Conservation (phyloP, 176 grass and related monocot genomes). For the Carex parvula region DNA sequence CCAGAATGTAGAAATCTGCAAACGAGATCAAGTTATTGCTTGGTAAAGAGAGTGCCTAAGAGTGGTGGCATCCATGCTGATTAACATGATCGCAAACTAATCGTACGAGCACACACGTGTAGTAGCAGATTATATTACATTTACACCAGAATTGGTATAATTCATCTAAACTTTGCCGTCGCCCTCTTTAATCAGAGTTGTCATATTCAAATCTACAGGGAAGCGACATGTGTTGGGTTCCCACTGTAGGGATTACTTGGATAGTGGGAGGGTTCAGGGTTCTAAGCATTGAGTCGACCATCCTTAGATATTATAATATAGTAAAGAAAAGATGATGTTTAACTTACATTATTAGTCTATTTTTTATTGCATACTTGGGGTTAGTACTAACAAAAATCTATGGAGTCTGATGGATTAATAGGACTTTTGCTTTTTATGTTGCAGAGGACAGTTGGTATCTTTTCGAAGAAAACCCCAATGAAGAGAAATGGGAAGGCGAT, state of each 20-base stretch:
- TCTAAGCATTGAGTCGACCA: neutral
- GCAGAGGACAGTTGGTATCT: conserved; percentile 18
- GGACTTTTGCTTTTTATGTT: neutral
- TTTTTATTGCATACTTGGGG: neutral
- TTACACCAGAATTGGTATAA: neutral
- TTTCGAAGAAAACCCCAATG: neutral
- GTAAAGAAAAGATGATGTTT: neutral
- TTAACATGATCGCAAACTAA: neutral
- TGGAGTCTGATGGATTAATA: neutral
- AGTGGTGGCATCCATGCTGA: neutral
- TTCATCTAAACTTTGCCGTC: neutral
- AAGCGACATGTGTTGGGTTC: neutral
- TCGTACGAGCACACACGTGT: neutral
- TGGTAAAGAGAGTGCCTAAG: neutral
- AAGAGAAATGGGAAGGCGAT: neutral
- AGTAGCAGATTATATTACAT: neutral
- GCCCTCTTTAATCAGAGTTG: neutral
- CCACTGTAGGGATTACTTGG: neutral
- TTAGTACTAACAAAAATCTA: neutral
- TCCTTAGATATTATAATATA: neutral
- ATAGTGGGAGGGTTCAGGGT: neutral
- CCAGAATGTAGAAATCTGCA: neutral
- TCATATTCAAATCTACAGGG: neutral
- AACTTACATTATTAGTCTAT: neutral
- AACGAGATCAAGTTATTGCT: neutral